Conservation (phyloP, 768 basidiomycete species). For the Podaxis sp. region DNA sequence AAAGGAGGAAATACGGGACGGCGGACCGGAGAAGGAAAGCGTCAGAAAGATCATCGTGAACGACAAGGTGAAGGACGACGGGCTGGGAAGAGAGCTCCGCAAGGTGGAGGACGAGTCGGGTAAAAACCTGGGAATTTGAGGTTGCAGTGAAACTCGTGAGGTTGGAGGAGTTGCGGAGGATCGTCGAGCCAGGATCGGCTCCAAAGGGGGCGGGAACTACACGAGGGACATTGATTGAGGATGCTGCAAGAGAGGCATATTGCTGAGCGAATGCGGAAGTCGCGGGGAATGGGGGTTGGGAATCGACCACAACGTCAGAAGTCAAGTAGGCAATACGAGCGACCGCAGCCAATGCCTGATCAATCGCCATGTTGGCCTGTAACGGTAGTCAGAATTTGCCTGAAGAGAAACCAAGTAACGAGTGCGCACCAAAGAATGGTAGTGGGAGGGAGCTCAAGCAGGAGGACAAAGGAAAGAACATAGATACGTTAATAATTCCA, state of each 20-base stretch:
- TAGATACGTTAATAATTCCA: conserved; percentile 16
- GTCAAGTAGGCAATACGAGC: conserved; percentile 69
- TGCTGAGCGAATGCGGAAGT: conserved; percentile 38
- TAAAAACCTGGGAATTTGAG: conserved; percentile 46
- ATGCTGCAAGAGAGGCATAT: conserved; percentile 30
- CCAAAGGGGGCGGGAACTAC: conserved; percentile 52
- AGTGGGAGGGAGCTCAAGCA: conserved; percentile 11
- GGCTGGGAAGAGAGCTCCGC: conserved; percentile 60
- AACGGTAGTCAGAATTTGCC: neutral
- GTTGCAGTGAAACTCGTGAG: conserved; percentile 60
- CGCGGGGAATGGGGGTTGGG: conserved; percentile 37
- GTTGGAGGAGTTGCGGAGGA: conserved; percentile 43
- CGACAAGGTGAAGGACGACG: conserved; percentile 68
- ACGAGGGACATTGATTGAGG: conserved; percentile 34
- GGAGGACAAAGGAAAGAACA: conserved; percentile 3
- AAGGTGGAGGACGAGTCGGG: conserved; percentile 65
- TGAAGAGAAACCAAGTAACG: conserved; percentile 7
- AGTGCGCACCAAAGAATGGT: conserved; percentile 12
- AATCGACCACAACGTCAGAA: conserved; percentile 63
- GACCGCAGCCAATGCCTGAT: conserved; percentile 34
- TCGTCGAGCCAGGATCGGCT: conserved; percentile 58
- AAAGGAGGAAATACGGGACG: conserved; percentile 80
- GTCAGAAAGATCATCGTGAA: conserved; percentile 64
- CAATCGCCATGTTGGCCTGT: conserved; percentile 20
- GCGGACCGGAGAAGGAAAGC: conserved; percentile 73